Conservation (phyloP, 768 basidiomycete species). For the Calocybe cyanea region DNA sequence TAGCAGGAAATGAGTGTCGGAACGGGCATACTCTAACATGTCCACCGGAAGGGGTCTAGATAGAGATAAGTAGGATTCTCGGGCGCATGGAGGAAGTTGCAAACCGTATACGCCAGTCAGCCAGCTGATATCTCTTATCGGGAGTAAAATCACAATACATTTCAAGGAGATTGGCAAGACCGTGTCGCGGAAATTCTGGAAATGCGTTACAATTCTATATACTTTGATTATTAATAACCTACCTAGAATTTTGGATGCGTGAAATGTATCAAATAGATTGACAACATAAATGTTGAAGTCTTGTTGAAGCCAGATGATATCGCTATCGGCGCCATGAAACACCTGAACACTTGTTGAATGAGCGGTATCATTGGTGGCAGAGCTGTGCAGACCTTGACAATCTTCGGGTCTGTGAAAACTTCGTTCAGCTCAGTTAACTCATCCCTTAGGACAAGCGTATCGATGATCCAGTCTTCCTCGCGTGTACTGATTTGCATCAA, state of each 20-base stretch:
- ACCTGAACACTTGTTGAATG: constrained; percentile 43
- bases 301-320: constrained; percentile 95
- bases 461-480: constrained; percentile 83
- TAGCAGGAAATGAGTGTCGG: constrained; percentile 94
- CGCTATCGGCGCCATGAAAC: constrained; percentile 92
- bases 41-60: constrained; percentile 74
- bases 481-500: constrained; percentile 90
- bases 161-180: constrained; percentile 78
- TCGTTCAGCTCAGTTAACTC: constrained; percentile 75
- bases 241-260: constrained; percentile 87
- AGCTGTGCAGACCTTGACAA: constrained; percentile 66
- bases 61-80: not conserved
- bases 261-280: constrained; percentile 95
- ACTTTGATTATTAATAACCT: not conserved
- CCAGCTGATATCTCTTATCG: constrained; percentile 95
- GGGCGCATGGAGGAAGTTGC: constrained; percentile 12
- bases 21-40: constrained; percentile 91
- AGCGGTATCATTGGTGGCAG: not conserved
- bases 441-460: constrained; percentile 71
- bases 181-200: constrained; percentile 78
- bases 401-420: constrained; percentile 77
- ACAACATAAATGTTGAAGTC: constrained; percentile 94
- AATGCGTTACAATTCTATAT: too few relatives aligned
- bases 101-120: constrained; percentile 94
- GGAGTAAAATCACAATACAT: constrained; percentile 88